phyloP scores from a whole-genome alignment of 2,329 filamentous ascomycete species.

The Alternaria triticina region DNA sequence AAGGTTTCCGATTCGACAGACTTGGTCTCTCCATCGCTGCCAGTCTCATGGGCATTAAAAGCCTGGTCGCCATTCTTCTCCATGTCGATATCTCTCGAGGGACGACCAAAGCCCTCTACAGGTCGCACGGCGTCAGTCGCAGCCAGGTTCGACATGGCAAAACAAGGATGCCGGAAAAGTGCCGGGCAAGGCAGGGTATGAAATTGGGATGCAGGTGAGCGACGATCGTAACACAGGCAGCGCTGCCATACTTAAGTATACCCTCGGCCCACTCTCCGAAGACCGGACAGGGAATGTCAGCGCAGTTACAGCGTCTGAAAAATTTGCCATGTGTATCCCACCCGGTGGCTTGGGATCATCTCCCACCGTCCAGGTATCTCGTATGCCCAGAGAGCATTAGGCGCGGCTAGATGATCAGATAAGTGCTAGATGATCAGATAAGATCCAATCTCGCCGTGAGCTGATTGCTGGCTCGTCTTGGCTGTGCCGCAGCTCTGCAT shows the following conservation, averaged over 20 bases:
- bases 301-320: constrained; percentile 19
- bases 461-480: constrained; percentile 4
- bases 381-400: constrained; percentile 20
- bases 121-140: constrained; percentile 24
- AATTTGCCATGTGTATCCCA: constrained; percentile 24
- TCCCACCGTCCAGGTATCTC: constrained; percentile 20
- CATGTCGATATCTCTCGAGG: constrained; percentile 21
- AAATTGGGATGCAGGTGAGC: constrained; percentile 16
- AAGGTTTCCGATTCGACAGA: constrained; percentile 36
- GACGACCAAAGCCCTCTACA: constrained; percentile 9
- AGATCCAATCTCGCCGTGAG: constrained; percentile 27
- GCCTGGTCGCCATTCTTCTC: constrained; percentile 26
- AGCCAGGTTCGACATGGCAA: constrained; percentile 19
- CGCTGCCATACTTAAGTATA: constrained; percentile 23
- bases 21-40: constrained; percentile 18
- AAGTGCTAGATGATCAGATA: constrained; percentile 38
- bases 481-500: constrained; percentile 9
- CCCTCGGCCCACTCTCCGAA: constrained; percentile 23
- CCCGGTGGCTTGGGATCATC: constrained; percentile 31
- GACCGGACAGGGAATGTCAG: constrained; percentile 28
- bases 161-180: constrained; percentile 6
- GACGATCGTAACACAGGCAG: constrained; percentile 15
- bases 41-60: constrained; percentile 9
- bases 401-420: constrained; percentile 39
- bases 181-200: constrained; percentile 18